Conservation (phyloP, 345 rosid species). For the Noccaea bulbosa region DNA sequence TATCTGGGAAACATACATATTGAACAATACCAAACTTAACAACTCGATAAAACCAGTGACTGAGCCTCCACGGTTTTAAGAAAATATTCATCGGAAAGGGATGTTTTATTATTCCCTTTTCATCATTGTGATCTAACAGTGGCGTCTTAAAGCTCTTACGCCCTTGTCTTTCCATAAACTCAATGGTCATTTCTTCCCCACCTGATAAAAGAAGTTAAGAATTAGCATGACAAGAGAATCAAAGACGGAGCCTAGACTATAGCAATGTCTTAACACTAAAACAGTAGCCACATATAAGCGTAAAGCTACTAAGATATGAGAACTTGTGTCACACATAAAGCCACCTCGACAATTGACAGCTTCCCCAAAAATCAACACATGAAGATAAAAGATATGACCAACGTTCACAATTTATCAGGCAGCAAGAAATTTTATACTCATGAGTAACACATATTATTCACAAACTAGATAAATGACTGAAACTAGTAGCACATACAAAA, state of each 20-base stretch:
- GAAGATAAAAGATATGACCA: conserved; percentile 11
- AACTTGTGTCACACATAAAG: no score
- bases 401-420: conserved; percentile 2
- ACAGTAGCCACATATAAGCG: no score
- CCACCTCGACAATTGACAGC: not conserved
- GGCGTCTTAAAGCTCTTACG: conserved; percentile 66
- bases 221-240: conserved; percentile 11
- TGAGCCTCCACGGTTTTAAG: conserved; percentile 90
- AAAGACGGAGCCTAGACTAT: not conserved
- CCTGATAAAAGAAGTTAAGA: conserved; percentile 49
- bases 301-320: no score
- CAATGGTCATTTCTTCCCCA: conserved; percentile 87
- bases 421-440: not conserved
- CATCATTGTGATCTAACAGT: conserved; percentile 61
- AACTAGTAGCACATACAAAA: no score
- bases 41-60: conserved; percentile 94
- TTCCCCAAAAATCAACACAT: not conserved
- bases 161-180: conserved; percentile 91
- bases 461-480: no score
- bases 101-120: conserved; percentile 70
- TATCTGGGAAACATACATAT: conserved; percentile 73
- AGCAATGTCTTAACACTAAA: no score
- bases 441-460: no score
- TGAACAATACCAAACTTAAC: conserved; percentile 97
- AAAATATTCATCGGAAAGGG: conserved; percentile 88